Conservation (phyloP, 192 early-diverging fungal genomes). For the Obelidium mucronatum region DNA sequence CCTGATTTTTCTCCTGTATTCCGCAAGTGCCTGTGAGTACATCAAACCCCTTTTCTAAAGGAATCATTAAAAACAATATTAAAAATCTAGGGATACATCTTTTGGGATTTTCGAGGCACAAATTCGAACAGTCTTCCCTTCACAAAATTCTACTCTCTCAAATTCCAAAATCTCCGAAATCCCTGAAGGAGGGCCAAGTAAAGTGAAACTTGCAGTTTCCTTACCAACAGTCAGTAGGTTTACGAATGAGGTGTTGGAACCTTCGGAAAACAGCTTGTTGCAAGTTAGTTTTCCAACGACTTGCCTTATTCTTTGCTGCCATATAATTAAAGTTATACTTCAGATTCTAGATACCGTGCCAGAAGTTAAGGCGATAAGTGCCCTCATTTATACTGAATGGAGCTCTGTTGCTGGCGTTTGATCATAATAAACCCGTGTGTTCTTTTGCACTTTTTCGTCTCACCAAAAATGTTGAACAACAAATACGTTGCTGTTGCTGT, state of each 20-base stretch:
- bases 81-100: slow-evolving; percentile 37
- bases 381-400: slow-evolving; percentile 57
- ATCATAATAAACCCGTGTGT: no score
- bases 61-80: not conserved
- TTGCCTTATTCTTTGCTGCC: no score
- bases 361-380: slow-evolving; percentile 52
- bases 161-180: slow-evolving; percentile 10
- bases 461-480: slow-evolving; percentile 25
- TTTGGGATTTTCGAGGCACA: slow-evolving; percentile 47
- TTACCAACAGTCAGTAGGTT: slow-evolving; percentile 48
- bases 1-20: slow-evolving; percentile 14
- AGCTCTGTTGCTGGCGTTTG: no score
- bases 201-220: slow-evolving; percentile 45
- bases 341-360: slow-evolving; percentile 40
- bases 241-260: slow-evolving; percentile 44
- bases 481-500: slow-evolving; percentile 28
- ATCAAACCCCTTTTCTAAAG: no score
- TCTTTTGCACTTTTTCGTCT: slow-evolving; percentile 16
- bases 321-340: not conserved
- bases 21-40: slow-evolving; percentile 6
- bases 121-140: not conserved
- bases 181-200: not conserved
- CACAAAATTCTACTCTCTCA: not conserved
- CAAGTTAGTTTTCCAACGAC: no score
- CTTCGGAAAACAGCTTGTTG: no score